phyloP scores from a whole-genome alignment of 805 yeast genomes.

The Phaffomyces thermotolerans region DNA sequence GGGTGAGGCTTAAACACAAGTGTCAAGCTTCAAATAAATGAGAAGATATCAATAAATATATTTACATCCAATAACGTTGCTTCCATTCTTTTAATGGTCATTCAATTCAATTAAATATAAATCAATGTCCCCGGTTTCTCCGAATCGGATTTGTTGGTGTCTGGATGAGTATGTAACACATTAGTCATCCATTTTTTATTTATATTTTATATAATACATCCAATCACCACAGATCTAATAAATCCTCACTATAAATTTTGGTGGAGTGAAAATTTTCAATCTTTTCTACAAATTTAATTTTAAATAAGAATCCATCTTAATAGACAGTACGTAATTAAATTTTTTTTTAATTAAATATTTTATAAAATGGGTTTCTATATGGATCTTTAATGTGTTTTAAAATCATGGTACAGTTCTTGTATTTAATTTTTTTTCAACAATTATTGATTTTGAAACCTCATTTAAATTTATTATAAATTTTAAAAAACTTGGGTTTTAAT shows the following conservation, averaged over 20 bases:
- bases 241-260: not conserved
- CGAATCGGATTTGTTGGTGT: no score
- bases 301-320: conserved; percentile 53
- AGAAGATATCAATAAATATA: no score
- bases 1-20: no score
- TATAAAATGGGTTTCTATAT: no score
- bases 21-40: no score
- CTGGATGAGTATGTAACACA: no score
- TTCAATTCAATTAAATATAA: no score
- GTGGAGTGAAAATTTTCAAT: conserved; percentile 12
- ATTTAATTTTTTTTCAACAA: not conserved
- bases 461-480: conserved; percentile 1
- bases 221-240: not conserved
- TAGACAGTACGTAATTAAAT: conserved; percentile 53
- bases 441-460: not conserved
- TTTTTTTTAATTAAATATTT: not conserved
- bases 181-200: no score
- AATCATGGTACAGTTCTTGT: conserved; percentile 9
- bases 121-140: no score
- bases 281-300: conserved; percentile 48
- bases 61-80: no score
- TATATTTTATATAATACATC: no score
- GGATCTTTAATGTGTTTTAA: not conserved
- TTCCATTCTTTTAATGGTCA: no score
- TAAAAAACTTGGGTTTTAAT: conserved; percentile 8